A percentile compares a stretch with the other conserved stretches of the same genome.
Conservation (phyloP, 164 flowering plant genomes). For the Aristolochia californica region DNA sequence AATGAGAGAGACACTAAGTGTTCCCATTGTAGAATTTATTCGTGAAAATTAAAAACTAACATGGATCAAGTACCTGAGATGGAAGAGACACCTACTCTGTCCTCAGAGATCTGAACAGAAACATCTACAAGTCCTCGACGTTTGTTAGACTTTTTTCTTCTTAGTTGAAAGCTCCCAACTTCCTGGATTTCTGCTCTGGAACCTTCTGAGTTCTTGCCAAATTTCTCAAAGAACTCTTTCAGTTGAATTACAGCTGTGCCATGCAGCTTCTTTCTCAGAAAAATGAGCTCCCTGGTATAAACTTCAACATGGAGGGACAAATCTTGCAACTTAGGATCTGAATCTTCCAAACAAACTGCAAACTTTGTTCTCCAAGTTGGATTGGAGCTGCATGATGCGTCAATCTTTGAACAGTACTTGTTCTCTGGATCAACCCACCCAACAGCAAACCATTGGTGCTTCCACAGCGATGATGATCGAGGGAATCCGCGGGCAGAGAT, state of each 20-base stretch:
- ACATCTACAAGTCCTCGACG: conserved; percentile 72
- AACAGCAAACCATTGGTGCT: conserved; percentile 90
- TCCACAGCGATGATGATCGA: conserved; percentile 50
- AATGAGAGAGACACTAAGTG: no score
- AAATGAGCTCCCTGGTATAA: conserved; percentile 73
- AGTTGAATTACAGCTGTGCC: conserved; percentile 55
- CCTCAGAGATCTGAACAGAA: conserved; percentile 50
- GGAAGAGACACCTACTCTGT: conserved; percentile 27
- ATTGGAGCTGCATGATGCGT: conserved; percentile 45
- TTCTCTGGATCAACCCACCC: conserved; percentile 74
- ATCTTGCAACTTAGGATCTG: conserved; percentile 26
- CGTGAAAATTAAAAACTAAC: not conserved
- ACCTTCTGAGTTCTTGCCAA: conserved; percentile 17
- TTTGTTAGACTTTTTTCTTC: conserved; percentile 47
- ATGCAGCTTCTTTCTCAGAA: conserved; percentile 58
- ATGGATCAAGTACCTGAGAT: conserved; percentile 24
- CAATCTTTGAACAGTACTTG: conserved; percentile 76
- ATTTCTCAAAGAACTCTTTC: conserved; percentile 59
- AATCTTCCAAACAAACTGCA: conserved; percentile 34
- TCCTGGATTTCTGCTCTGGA: conserved; percentile 25
- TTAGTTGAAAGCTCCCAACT: conserved; percentile 60
- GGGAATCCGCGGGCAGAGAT: conserved; percentile 72
- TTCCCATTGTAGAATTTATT: not conserved
- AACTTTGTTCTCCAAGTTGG: conserved; percentile 87
- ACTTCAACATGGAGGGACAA: conserved; percentile 54